Base-by-base conservation (phyloP, 257 asterid genomes). In the Solanum acaule region DNA sequence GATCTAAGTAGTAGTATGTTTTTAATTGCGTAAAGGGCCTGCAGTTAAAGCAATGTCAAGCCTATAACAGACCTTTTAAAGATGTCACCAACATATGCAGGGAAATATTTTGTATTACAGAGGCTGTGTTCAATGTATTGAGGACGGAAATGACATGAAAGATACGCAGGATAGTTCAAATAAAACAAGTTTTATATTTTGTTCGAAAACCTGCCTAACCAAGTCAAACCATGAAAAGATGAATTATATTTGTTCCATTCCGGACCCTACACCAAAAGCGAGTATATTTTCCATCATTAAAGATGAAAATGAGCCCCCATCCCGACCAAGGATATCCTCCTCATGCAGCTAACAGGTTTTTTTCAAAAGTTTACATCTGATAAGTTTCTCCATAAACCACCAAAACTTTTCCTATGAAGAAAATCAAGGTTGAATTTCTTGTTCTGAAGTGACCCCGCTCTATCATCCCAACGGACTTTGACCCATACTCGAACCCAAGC, bases 21-120 rank as follows among this genome's bases (percentile, higher is more conserved):
- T 91, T 93, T 93, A 40, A 95, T 93, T 63, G 99, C 97, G 88
- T 93, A 91, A 29, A 96, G 93, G 65, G 93, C 94, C 98, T 96
- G 96, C 83, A 88, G 79, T 68, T 49, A 18, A 83, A 79, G 52
- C 18, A 79, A 44, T 18, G 22, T 82, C 86, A 82, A 31, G 22
- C 29, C 20, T 2, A 7, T 18, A 44, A 31, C 42, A 46, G 25
- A 29, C 42, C 3, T 82, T 20, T 56, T 5, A 27, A 46, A 9
- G 29, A 81, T 5, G 86, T 49, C 70, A 49, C 15, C 86, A 81
- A 18, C 86, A 44, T 2, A 52, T 2, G 18, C 67, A 8, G 0
- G 27, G 68, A 2, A 46, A 6, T 46, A 79, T 79, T 46, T 81
- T 81, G 27, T 44, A 46, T 46, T 6, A 46, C 18, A 81, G 40